Percentiles rank a stretch among this genome's conserved stretches.
Evolutionary conservation across 108 stramenopile genomes (phyloP).

Genomic region (Skeletonema tropicum): DNA sequence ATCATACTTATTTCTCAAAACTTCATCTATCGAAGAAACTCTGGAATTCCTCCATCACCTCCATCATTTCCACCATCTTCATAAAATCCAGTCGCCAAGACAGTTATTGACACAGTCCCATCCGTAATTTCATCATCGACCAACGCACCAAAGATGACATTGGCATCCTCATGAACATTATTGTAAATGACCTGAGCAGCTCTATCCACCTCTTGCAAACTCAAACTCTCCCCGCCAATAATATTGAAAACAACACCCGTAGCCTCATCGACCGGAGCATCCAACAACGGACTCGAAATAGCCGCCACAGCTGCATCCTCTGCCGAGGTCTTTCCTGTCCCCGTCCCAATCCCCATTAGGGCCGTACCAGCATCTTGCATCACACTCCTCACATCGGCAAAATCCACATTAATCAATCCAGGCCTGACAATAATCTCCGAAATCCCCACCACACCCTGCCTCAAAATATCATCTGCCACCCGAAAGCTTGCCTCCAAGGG

Average conservation of each 20-base stretch:
- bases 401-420: conserved; percentile 93
- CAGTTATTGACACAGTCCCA: conserved; percentile 88
- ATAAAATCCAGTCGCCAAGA: conserved; percentile 89
- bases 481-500: conserved; percentile 88
- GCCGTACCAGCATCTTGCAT: conserved; percentile 94
- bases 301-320: conserved; percentile 92
- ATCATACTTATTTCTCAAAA: not conserved
- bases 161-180: conserved; percentile 91
- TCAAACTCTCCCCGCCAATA: conserved; percentile 84
- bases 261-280: conserved; percentile 88
- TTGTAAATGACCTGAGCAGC: conserved; percentile 92
- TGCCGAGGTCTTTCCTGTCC: conserved; percentile 82
- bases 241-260: conserved; percentile 94
- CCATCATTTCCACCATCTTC: conserved; percentile 32
- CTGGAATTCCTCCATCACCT: conserved; percentile 37
- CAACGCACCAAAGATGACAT: conserved; percentile 94
- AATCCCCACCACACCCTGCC: conserved; percentile 93
- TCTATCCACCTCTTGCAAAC: conserved; percentile 90
- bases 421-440: conserved; percentile 92
- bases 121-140: conserved; percentile 90
- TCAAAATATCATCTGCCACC: conserved; percentile 92
- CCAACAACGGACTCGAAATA: conserved; percentile 86
- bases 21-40: conserved; percentile 48
- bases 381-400: conserved; percentile 91
- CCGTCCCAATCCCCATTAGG: conserved; percentile 92